These are phyloP conservation scores for Psidium friedrichsthalianum DNA, from an alignment of 345 rosid species.

Conservation along the genomic window DNA sequence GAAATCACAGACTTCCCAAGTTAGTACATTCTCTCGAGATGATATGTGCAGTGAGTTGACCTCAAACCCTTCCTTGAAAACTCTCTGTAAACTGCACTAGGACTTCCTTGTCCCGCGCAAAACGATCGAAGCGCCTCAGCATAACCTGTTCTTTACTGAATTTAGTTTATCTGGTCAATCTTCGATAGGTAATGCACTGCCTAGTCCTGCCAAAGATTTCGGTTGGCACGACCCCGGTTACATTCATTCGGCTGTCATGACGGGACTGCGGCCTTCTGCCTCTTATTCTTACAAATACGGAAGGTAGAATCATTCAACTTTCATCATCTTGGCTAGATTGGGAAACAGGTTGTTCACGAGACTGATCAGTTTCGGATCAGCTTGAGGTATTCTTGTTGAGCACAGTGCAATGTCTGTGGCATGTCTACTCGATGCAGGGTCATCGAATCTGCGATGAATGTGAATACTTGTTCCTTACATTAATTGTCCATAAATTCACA, in stretches of 20 bases:
- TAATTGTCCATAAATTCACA: background rate
- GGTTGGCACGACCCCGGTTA: slow-evolving; percentile 82
- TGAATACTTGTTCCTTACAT: background rate
- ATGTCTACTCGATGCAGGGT: background rate
- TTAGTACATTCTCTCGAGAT: slow-evolving; percentile 35
- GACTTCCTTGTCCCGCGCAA: background rate
- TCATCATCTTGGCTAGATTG: background rate
- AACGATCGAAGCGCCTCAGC: background rate
- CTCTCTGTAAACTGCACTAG: background rate
- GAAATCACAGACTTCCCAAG: slow-evolving; percentile 20
- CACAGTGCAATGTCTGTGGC: background rate
- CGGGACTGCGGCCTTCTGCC: slow-evolving; percentile 41
- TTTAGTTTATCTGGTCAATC: background rate
- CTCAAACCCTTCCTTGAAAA: background rate
- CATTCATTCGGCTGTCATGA: slow-evolving; percentile 54
- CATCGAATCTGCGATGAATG: background rate
- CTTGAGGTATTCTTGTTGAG: background rate
- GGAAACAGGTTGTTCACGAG: background rate
- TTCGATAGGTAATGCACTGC: slow-evolving; percentile 13
- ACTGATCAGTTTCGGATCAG: background rate
- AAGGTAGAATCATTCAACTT: slow-evolving; percentile 20
- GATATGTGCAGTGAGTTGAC: slow-evolving; percentile 51
- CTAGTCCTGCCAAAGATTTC: slow-evolving; percentile 65
- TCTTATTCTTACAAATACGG: slow-evolving; percentile 47
- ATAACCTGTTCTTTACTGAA: background rate